These are phyloP conservation scores for Capronia coronata DNA, from an alignment of 2,329 filamentous ascomycete species.

Conservation along the genomic window DNA sequence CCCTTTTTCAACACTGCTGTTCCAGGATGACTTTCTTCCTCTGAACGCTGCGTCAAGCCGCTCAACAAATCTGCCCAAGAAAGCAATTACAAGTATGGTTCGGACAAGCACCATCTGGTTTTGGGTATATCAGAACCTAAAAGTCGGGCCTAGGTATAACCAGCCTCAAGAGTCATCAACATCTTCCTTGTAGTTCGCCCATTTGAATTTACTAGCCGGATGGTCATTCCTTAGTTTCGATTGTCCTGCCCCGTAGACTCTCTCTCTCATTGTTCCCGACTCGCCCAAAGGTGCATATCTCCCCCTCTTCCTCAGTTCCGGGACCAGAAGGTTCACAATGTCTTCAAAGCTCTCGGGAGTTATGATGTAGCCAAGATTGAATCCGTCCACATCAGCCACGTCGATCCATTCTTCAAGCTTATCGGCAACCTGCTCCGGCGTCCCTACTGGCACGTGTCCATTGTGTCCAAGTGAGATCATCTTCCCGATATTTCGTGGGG, in stretches of 20 bases:
- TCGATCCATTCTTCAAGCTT: constrained; percentile 59
- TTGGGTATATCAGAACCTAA: too few species aligned
- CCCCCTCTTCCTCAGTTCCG: constrained; percentile 47
- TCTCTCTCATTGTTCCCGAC: constrained; percentile 12
- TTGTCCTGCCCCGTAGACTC: constrained; percentile 11
- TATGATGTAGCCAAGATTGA: constrained; percentile 61
- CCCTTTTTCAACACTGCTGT: too few species aligned
- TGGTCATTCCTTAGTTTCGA: background rate
- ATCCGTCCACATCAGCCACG: constrained; percentile 66
- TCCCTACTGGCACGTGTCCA: constrained; percentile 59
- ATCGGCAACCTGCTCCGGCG: constrained; percentile 58
- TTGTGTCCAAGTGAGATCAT: constrained; percentile 54
- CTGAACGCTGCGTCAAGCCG: too few species aligned
- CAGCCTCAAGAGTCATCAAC: too few species aligned
- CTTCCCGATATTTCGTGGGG: constrained; percentile 31
- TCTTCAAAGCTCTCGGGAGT: constrained; percentile 63
- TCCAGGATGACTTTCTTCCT: too few species aligned
- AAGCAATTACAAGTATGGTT: too few species aligned
- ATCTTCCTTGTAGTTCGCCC: too few species aligned
- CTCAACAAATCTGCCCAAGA: too few species aligned
- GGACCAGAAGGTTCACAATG: constrained; percentile 58
- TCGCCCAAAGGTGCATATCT: background rate
- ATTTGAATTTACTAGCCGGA: too few species aligned
- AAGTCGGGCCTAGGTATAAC: too few species aligned
- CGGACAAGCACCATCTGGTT: too few species aligned